Conservation (phyloP, 1,139 yeast species). For the Geotrichum candidum region DNA sequence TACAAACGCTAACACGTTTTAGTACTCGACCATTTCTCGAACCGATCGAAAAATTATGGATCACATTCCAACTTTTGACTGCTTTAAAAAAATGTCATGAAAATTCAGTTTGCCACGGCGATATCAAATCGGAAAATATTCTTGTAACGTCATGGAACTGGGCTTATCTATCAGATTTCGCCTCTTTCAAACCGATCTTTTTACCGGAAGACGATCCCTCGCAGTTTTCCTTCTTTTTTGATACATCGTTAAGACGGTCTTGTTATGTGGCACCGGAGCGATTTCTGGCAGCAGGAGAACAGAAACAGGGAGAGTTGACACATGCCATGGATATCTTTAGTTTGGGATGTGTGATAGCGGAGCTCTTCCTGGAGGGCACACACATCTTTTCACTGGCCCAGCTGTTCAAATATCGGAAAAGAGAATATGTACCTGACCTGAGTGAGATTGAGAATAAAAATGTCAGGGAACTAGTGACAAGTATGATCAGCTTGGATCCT, state of each 20-base stretch:
- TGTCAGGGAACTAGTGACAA: slow-evolving; percentile 49
- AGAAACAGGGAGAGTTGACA: slow-evolving; percentile 43
- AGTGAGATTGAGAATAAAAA: slow-evolving; percentile 47
- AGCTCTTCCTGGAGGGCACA: slow-evolving; percentile 77
- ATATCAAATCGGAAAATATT: slow-evolving; percentile 82
- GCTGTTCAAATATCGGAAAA: slow-evolving; percentile 70
- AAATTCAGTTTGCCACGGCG: slow-evolving; percentile 71
- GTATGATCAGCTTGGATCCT: slow-evolving; percentile 64
- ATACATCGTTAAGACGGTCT: slow-evolving; percentile 75
- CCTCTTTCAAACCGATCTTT: slow-evolving; percentile 74
- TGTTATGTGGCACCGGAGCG: slow-evolving; percentile 96
- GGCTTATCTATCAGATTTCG: slow-evolving; percentile 77
- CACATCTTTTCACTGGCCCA: slow-evolving; percentile 84
- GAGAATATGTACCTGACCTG: slow-evolving; percentile 60
- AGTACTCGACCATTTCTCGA: slow-evolving; percentile 82
- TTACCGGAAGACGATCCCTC: slow-evolving; percentile 93
- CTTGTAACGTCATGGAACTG: slow-evolving; percentile 87
- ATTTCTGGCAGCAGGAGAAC: slow-evolving; percentile 42
- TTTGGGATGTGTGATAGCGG: slow-evolving; percentile 88
- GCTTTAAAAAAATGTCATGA: slow-evolving; percentile 61
- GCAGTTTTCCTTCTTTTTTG: slow-evolving; percentile 88
- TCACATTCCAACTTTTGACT: slow-evolving; percentile 68
- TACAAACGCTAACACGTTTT: slow-evolving; percentile 8
- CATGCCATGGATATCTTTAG: slow-evolving; percentile 83
- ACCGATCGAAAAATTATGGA: slow-evolving; percentile 74